Evolutionary conservation across 345 rosid species (phyloP), one percentile per base, ranked within the genome.

Genomic region (Lenwebbia sp.): DNA sequence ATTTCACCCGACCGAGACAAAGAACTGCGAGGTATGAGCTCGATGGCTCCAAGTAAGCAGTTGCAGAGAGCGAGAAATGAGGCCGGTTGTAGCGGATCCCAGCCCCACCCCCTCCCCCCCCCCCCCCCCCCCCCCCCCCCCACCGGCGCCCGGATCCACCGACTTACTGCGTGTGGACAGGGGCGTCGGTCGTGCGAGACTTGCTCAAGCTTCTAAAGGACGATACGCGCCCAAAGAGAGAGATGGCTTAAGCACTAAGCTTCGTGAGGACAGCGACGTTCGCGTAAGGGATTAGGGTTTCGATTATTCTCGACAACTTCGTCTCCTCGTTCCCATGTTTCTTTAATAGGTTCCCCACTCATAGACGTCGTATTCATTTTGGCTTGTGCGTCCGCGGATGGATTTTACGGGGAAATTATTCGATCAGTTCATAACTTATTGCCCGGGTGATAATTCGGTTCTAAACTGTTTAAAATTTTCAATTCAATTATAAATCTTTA

Each of bases 261-360:
- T 65, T 65, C 41, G 25, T 1, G 25, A 65, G 78, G 25, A 19
- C 78, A 10, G 17, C 78, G 2, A 33, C 10, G 37, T 65, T 19
- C 0, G 33, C 44, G 44, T 30, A 65, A 1, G 12, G 23, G 11
- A 62, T 1, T 0, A 30, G 12, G 76, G 0, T 33, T 33, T 17
- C 50, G 25, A 33, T 8, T 6, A 54, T 54, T 54, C 56, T 21
- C 56, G 25, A 2, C 56, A 54, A 21, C 57, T 54, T 54, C 22
- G 54, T 54, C 57, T 54, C 57, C 26, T 54, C 6, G 25, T 54
- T 52, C 47, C 78, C 7, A 19, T 0, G 47, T 0, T 37, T 70
- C 78, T 70, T 70, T 19, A 19, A 33, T 33, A 21, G 78, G 75
- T 40, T 30, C 23, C 75, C 75, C 75, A 30, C 41, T 30, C 75